These are phyloP conservation scores for Curvularia sp. DNA, from an alignment of 2,329 filamentous ascomycete species.

Conservation along the genomic window DNA sequence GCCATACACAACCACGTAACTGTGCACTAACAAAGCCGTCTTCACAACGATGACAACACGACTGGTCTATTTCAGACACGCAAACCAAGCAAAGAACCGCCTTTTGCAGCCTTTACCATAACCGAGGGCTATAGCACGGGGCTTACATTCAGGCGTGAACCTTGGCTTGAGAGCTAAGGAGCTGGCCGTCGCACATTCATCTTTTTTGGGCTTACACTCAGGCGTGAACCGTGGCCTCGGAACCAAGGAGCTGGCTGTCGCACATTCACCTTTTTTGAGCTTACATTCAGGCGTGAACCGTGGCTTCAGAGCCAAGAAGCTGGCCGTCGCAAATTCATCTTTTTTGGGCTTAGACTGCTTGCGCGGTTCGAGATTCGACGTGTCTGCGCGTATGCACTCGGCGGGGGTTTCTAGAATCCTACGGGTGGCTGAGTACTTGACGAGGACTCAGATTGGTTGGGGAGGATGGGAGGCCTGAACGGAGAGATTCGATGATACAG, in stretches of 20 bases:
- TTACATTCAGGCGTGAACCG: background rate
- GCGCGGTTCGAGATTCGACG: too few relatives aligned
- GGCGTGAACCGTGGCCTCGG: too few relatives aligned
- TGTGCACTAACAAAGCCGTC: background rate
- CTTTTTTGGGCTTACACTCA: background rate
- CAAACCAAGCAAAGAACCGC: background rate
- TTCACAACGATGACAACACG: background rate
- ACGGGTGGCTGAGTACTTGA: too few relatives aligned
- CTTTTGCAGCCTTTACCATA: background rate
- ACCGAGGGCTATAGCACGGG: background rate
- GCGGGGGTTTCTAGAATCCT: too few relatives aligned
- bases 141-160: background rate
- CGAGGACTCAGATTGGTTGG: too few relatives aligned
- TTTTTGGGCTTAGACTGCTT: background rate
- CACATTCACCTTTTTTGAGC: too few relatives aligned
- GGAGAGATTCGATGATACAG: too few relatives aligned
- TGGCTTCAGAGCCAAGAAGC: background rate
- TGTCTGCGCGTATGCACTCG: too few relatives aligned
- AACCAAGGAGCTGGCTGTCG: too few relatives aligned
- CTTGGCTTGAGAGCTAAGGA: background rate
- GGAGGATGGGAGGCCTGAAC: too few relatives aligned
- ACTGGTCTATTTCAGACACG: background rate
- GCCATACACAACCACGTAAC: background rate
- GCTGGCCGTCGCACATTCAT: background rate
- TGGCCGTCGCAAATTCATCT: background rate